Base-by-base conservation (phyloP, 352 stramenopile species). In the Phytophthora citricola region DNA sequence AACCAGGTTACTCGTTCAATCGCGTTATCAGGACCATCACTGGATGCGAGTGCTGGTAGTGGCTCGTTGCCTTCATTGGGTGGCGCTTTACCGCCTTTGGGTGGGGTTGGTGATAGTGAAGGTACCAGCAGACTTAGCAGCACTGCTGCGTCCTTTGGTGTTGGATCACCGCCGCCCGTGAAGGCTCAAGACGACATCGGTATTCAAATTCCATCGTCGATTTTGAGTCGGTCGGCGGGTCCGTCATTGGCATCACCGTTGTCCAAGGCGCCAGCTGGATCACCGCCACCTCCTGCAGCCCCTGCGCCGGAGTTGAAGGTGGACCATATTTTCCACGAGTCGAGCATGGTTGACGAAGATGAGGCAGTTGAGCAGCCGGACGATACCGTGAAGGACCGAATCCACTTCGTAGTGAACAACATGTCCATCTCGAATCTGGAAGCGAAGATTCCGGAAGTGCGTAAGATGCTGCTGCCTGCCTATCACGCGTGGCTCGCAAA, bases 351-450 rank as follows among this genome's bases (percentile, higher is more conserved):
- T 15, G 83, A 94, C 36, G 85, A 94, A 32, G 57, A 78, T 27
- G 81, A 91, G 67, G 73, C 69, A 11, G 71, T 93, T 26, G 62
- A 73, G 41, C 87, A 96, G 56, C 89, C 89, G 0, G 89, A 95
- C 11, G 85, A 94, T 67, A 84, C 61, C 20, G 69, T 99, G 46
- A 88, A 98, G 55, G 97, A 99, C 73, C 85, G 97, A n/a, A 97
- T 99, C 63, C 96, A 99, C 73, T 99, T 99, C 66, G 95, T 99
- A 17, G 97, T 99, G 68, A 99, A 99, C 82, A 99, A 99, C 74
- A 95, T 99, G 74, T 98, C 97, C 45, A 94, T 97, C 53, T 97
- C 88, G 24, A 99, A 99, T 71, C 78, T 99, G 20, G 95, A 99
- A 50, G 84, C 83, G 27, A 99, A 99, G 79, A 97, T 98, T 27